Percentiles rank a stretch among this genome's conserved stretches.
phyloP scores from a whole-genome alignment of 257 asterid genomes.

The Solanum sitiens region DNA sequence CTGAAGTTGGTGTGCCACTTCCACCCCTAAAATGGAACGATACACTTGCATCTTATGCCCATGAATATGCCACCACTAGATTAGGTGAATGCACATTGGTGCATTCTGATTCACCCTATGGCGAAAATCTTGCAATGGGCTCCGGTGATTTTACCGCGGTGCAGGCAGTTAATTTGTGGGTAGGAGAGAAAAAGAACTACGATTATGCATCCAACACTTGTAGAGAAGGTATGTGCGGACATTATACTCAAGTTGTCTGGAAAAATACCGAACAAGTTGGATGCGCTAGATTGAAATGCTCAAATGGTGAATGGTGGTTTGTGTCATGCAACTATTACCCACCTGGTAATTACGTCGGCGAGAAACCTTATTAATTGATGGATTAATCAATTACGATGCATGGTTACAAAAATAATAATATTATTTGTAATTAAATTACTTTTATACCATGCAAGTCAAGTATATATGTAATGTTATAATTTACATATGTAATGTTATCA shows the following conservation, averaged over 20 bases:
- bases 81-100: conserved; percentile 3
- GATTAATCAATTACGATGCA: background rate
- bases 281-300: conserved; percentile 11
- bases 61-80: background rate
- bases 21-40: conserved; percentile 6
- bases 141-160: background rate
- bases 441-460: background rate
- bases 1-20: background rate
- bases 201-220: conserved; percentile 8
- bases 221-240: background rate
- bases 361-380: conserved; percentile 6
- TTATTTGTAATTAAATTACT: background rate
- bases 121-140: conserved; percentile 20
- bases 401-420: background rate
- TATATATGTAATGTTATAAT: background rate
- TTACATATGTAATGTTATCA: background rate
- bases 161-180: conserved; percentile 11
- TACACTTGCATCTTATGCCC: conserved; percentile 8
- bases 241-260: conserved; percentile 25
- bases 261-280: conserved; percentile 10
- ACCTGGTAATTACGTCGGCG: conserved; percentile 18
- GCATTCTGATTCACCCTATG: conserved; percentile 18
- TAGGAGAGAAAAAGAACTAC: conserved; percentile 4
- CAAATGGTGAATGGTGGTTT: background rate
- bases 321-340: conserved; percentile 23